Evolutionary conservation across 2,329 filamentous ascomycete species (phyloP), one percentile per base, ranked within the genome.

Genomic region (Claviceps pusilla): DNA sequence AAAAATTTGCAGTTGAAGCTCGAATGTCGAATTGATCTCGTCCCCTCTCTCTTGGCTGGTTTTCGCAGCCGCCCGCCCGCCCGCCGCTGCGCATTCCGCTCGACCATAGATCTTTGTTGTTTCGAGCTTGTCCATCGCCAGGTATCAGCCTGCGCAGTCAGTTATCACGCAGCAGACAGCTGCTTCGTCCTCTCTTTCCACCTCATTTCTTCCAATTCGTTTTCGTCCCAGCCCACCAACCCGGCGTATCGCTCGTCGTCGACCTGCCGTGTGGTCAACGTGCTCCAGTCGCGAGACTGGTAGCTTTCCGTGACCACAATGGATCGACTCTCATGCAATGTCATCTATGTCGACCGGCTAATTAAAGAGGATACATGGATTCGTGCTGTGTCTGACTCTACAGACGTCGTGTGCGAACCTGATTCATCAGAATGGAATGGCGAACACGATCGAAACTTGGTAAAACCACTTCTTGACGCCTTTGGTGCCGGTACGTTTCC

Each of bases 241-340:
- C 45, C 50, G 48, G 24, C 48, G 11, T 58, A 45, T 55, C 54
- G 54, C 55, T 56, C 50, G 48, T 51, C 51, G 48, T 37, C 53
- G 41, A 54, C 58, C 51, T 62, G 65, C 63, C 63, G 62, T 63
- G 72, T 71, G 75, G 75, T 69, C 71, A 71, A 75, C 75, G 75
- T 73, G 76, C 72, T 76, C 75, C 77, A 72, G 77, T 79, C 77
- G 72, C 66, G 68, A 75, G 78, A 77, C 77, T 79, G 76, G 77
- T 73, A 76, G 76, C 75, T 73, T 71, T 68, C 70, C 65, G 68
- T 71, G 70, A 69, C 70, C 71, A 74, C 68, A 65, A 82, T 82
- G 78, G 78, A 81, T 66, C 72, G 71, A 64, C 72, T 75, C 62
- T 69, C 71, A 56, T 80, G 77, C 65, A 76, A 80, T 65, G 73